Conservation (phyloP, 2,329 filamentous ascomycete genomes). For the Rutstroemia sp. region DNA sequence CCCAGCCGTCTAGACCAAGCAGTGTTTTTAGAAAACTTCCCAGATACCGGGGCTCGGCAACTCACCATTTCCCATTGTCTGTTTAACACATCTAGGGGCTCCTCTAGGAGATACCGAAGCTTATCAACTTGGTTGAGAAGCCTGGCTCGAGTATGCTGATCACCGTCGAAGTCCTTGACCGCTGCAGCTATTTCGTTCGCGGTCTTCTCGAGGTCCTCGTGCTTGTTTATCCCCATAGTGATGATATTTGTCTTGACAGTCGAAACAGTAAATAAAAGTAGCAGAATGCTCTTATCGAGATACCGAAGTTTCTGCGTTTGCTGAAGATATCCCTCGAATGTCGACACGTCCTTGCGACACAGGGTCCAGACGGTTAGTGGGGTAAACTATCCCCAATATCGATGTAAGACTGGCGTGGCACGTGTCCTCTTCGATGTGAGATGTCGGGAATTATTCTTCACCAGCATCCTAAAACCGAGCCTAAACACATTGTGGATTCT, state of each 20-base stretch:
- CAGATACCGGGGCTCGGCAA: not conserved
- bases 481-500: too few species aligned
- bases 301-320: too few species aligned
- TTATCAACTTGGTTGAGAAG: conserved; percentile 15
- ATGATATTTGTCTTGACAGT: not conserved
- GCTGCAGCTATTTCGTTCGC: conserved; percentile 1
- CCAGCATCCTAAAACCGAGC: too few species aligned
- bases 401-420: too few species aligned
- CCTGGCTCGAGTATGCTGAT: conserved; percentile 7
- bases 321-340: too few species aligned
- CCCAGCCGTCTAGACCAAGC: not conserved
- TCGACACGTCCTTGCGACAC: too few species aligned
- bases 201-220: not conserved
- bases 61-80: conserved; percentile 15
- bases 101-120: conserved; percentile 13
- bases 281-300: too few species aligned
- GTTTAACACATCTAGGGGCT: conserved; percentile 14
- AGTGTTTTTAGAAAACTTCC: not conserved
- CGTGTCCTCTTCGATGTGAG: too few species aligned
- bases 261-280: not conserved
- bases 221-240: not conserved
- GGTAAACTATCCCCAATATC: too few species aligned
- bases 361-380: too few species aligned
- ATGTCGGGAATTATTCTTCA: too few species aligned
- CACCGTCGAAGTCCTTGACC: conserved; percentile 13